A percentile compares a stretch with the other conserved stretches of the same genome.
These are phyloP conservation scores for Pachysolen tannophilus DNA, from an alignment of 805 yeast genomes.

Conservation along the genomic window DNA sequence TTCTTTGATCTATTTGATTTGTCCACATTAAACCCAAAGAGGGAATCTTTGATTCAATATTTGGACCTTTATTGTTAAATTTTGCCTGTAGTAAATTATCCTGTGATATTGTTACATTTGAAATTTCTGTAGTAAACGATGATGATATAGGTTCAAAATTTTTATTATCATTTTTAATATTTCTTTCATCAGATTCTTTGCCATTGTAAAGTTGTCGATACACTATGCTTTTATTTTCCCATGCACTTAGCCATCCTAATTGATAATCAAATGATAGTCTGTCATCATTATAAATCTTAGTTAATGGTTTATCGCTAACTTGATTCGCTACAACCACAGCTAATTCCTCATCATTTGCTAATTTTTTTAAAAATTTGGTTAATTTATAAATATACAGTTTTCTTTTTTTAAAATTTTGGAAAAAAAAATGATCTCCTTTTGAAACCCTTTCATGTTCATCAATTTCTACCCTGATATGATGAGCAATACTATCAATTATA, in stretches of 20 bases:
- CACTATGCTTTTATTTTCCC: conserved; percentile 43
- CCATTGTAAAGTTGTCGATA: conserved; percentile 19
- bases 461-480: conserved; percentile 64
- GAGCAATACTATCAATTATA: conserved; percentile 77
- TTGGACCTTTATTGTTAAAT: background rate
- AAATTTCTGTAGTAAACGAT: no score
- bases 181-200: background rate
- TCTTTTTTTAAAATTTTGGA: conserved; percentile 30
- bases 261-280: conserved; percentile 52
- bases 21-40: conserved; percentile 52
- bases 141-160: background rate
- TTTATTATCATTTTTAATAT: background rate
- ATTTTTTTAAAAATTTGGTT: conserved; percentile 36
- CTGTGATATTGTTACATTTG: no score
- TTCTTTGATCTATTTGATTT: conserved; percentile 39
- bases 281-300: conserved; percentile 24
- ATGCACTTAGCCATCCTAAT: conserved; percentile 66
- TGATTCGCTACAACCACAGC: conserved; percentile 75
- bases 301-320: conserved; percentile 53
- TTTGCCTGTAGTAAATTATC: background rate
- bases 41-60: conserved; percentile 33
- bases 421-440: conserved; percentile 23
- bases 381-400: conserved; percentile 32
- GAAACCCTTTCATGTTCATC: no score
- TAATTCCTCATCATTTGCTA: conserved; percentile 40